phyloP scores from a whole-genome alignment of 2,329 filamentous ascomycete genomes.

The Aspergillus nomiae region DNA sequence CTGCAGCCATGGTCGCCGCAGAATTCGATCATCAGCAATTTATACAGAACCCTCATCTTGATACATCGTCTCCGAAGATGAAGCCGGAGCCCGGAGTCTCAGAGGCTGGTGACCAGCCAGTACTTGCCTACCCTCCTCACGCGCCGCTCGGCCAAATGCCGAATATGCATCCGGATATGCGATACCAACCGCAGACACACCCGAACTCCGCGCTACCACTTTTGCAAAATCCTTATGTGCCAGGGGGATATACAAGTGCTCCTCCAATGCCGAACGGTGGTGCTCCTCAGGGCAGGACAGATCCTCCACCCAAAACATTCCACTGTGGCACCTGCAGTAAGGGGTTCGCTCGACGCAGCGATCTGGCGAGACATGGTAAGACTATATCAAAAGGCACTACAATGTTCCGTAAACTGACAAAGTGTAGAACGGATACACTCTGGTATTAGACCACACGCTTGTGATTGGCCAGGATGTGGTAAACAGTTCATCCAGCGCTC shows the following conservation, averaged over 20 bases:
- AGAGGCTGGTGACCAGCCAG: slow-evolving; percentile 58
- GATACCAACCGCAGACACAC: slow-evolving; percentile 56
- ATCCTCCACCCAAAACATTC: slow-evolving; percentile 70
- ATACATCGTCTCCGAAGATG: slow-evolving; percentile 54
- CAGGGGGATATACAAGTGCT: slow-evolving; percentile 47
- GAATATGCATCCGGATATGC: slow-evolving; percentile 54
- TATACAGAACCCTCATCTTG: slow-evolving; percentile 41
- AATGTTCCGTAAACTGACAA: not conserved
- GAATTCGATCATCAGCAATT: slow-evolving; percentile 51
- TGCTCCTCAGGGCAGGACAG: slow-evolving; percentile 47
- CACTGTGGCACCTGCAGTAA: slow-evolving; percentile 89
- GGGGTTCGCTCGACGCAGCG: slow-evolving; percentile 88
- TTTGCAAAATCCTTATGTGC: slow-evolving; percentile 59
- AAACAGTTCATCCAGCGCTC: slow-evolving; percentile 98
- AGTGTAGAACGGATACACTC: slow-evolving; percentile 87
- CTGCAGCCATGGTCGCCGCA: slow-evolving; percentile 45
- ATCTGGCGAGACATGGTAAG: slow-evolving; percentile 91
- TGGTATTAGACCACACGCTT: slow-evolving; percentile 86
- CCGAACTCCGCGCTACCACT: slow-evolving; percentile 56
- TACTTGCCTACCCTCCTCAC: slow-evolving; percentile 59
- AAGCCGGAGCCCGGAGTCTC: slow-evolving; percentile 61
- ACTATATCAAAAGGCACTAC: not conserved
- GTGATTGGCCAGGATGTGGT: slow-evolving; percentile 83
- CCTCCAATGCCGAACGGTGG: slow-evolving; percentile 49
- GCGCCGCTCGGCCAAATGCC: slow-evolving; percentile 56